Percentiles rank a stretch among this genome's conserved stretches.
These are phyloP conservation scores for Emydomyces testavorans DNA, from an alignment of 2,329 filamentous ascomycete species.

Conservation along the genomic window DNA sequence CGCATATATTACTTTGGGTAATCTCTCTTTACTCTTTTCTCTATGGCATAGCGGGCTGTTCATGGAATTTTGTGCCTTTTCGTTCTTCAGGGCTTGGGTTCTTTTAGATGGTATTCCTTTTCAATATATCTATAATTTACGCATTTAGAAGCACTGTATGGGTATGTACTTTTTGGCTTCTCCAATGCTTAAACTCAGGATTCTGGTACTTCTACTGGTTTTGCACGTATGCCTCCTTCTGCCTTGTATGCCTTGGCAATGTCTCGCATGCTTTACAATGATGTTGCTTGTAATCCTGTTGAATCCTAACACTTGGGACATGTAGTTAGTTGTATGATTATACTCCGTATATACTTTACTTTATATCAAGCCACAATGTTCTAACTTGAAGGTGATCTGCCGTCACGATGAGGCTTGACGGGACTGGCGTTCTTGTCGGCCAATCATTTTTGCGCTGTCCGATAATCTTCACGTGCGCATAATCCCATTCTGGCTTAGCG, in stretches of 20 bases:
- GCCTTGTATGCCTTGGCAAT: too few relatives aligned
- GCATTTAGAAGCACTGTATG: not conserved
- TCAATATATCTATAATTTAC: conserved; percentile 5
- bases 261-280: not conserved
- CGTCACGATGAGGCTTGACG: too few relatives aligned
- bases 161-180: not conserved
- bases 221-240: too few relatives aligned
- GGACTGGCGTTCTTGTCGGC: too few relatives aligned
- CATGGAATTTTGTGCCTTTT: conserved; percentile 1
- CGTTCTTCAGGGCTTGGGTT: not conserved
- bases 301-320: not conserved
- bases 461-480: too few relatives aligned
- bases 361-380: conserved; percentile 1
- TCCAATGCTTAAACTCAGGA: too few relatives aligned
- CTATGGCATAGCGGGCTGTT: conserved; percentile 17
- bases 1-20: conserved; percentile 7
- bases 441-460: too few relatives aligned
- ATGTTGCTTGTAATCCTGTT: not conserved
- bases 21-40: not conserved
- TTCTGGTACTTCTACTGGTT: too few relatives aligned
- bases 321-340: not conserved
- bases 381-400: too few relatives aligned
- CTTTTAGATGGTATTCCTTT: not conserved
- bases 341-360: not conserved
- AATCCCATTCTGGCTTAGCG: too few relatives aligned